Conservation (phyloP, 495 filamentous ascomycete genomes). For the Penicillium cataractarum region DNA sequence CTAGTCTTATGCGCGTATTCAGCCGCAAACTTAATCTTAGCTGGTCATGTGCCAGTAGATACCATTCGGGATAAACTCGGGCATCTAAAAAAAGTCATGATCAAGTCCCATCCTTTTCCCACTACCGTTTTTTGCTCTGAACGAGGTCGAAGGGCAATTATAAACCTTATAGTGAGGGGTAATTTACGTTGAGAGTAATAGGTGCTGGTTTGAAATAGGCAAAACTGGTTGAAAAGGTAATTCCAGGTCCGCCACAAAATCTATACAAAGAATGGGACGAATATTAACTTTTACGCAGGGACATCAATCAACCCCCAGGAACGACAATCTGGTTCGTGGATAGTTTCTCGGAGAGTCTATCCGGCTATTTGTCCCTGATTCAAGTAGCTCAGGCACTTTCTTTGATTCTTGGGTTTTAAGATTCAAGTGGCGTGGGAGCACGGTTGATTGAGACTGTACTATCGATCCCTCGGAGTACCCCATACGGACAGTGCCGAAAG, state of each 20-base stretch:
- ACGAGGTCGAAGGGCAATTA: too few species aligned
- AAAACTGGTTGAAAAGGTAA: too few species aligned
- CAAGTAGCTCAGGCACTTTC: background rate
- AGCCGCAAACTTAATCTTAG: too few species aligned
- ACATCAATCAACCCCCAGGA: background rate
- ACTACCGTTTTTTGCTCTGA: too few species aligned
- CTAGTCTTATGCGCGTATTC: too few species aligned
- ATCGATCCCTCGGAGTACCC: background rate
- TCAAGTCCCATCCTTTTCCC: too few species aligned
- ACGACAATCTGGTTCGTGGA: background rate
- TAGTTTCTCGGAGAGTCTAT: background rate
- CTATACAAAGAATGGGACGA: background rate
- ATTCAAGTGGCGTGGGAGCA: constrained; percentile 5
- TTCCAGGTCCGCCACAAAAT: background rate
- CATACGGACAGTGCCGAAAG: background rate
- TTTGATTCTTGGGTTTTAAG: background rate
- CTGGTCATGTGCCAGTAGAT: too few species aligned
- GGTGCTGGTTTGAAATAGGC: too few species aligned
- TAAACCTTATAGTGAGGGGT: too few species aligned
- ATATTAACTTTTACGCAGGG: background rate
- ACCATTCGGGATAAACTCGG: too few species aligned
- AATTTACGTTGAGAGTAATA: too few species aligned
- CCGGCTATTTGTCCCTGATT: background rate
- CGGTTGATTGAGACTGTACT: background rate
- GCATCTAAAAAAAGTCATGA: too few species aligned